Base-by-base conservation (phyloP, 2,329 filamentous ascomycete species). In the Claviceps spartinae region DNA sequence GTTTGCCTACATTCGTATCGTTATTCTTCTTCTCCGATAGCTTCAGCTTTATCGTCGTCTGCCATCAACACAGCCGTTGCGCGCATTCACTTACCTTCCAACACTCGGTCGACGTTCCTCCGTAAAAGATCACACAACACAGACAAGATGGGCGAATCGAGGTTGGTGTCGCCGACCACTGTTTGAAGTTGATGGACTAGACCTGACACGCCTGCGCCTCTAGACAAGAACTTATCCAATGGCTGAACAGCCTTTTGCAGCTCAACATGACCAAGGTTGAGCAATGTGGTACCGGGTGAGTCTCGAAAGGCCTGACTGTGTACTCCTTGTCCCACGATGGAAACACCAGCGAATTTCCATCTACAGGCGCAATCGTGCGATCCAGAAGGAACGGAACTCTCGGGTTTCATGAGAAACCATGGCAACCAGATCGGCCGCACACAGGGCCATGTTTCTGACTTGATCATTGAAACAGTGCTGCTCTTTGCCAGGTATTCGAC, bases 181-280 rank as follows among this genome's bases (percentile, higher is more conserved):
- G 5, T 51, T 43, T 9, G 26, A 16, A 40, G 36, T 45, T 30
- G 50, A 41, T 49, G 40, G 11, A 30, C 24, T 48, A 38, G 38
- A 52, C 34, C 62, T 63, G 47, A 63, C 57, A 40, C 26, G 36
- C 13, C 20, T n/a, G n/a, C n/a, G 52, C 54, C 36, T 57, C 54
- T 63, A 97, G 93, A 77, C 93, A 98, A 74, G 93, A 98, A 75
- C 82, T 98, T 62, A 78, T 98, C 62, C 80, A 83, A 73, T 98
- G 93, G 93, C 77, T 97, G 60, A 98, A 98, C 78, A 91, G 87
- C 78, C 86, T 98, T 57, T 83, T 98, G 49, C 89, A 96, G 75
- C 85, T 98, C 65, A 98, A 97, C 75, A 83, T 98, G 63, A 97
- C 86, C 63, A 97, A 96, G 73, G 88, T 98, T 68, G 93, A 98